Evolutionary conservation across 257 asterid genomes (phyloP), one percentile per base, ranked within the genome.

Genomic region (Solanum clarkiae): DNA sequence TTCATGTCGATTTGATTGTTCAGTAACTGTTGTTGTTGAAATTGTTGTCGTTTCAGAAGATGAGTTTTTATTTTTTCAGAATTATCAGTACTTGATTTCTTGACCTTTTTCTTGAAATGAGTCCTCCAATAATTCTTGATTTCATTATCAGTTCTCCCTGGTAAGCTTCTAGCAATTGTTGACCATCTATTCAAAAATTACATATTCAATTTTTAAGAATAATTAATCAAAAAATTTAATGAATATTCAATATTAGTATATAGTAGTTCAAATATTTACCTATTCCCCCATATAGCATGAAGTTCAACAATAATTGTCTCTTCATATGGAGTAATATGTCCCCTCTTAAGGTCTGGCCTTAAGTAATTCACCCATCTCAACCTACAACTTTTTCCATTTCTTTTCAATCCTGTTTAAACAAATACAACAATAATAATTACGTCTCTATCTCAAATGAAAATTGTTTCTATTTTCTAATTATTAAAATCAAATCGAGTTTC

Each of bases 281-380:
- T 92, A 90, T 92, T 92, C 26, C 95, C 95, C 92, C 90, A 91
- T 24, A 89, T 84, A 77, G 95, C 90, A 87, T 92, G 95, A 18
- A 92, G 93, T 49, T 92, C 92, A 9, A 91, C 85, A 88, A 92
- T 87, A 56, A 92, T 88, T 10, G 89, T 92, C 87, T 92, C 89
- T 75, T 92, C 95, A 18, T 88, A 89, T 24, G 93, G 93, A 40
- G 92, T 88, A 79, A 92, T 84, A 0, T 88, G 92, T 6, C 93
- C 92, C 42, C 88, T 92, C 45, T 91, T 92, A 12, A 92, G 86
- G 84, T 91, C 95, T 16, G 95, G 95, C 86, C 92, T 91, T 72
- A 92, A 84, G 83, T 92, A 92, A 87, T 92, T 92, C 85, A 92
- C 95, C 93, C 95, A 92, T 26, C 95, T 87, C 71, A 92, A 86